Percentiles rank a stretch among this genome's conserved stretches.
These are phyloP conservation scores for Aureobasidium leucospermi DNA, from an alignment of 2,329 filamentous ascomycete genomes.

Conservation along the genomic window DNA sequence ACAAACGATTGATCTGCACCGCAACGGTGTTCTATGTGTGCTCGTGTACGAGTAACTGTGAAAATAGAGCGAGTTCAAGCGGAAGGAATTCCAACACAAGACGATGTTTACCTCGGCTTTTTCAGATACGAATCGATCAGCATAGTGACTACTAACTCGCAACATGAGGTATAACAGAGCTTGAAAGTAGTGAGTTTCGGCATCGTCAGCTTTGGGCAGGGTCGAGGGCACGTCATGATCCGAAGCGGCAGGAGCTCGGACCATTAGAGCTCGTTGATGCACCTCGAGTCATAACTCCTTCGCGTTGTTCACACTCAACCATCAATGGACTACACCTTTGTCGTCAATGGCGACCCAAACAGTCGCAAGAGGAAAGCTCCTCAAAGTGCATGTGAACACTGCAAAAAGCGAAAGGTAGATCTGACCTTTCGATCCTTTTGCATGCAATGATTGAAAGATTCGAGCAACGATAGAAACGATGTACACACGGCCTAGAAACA, in stretches of 20 bases:
- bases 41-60: too few relatives aligned
- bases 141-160: too few relatives aligned
- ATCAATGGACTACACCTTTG: slow-evolving; percentile 29
- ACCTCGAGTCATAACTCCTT: neutral
- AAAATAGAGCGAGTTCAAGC: too few relatives aligned
- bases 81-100: too few relatives aligned
- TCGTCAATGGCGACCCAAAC: slow-evolving; percentile 36
- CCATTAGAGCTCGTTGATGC: neutral
- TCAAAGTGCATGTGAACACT: slow-evolving; percentile 37
- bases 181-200: too few relatives aligned
- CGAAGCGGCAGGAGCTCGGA: neutral
- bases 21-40: too few relatives aligned
- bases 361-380: slow-evolving; percentile 38
- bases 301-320: neutral
- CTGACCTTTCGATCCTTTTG: neutral
- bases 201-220: neutral
- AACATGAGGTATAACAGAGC: too few relatives aligned
- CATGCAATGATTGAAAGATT: slow-evolving; percentile 18
- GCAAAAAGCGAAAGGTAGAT: slow-evolving; percentile 34
- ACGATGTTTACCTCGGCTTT: too few relatives aligned
- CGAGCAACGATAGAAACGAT: slow-evolving; percentile 30
- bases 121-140: too few relatives aligned
- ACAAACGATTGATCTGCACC: too few relatives aligned
- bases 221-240: neutral
- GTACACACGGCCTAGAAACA: slow-evolving; percentile 32